These are phyloP conservation scores for Maudiozyma humilis DNA, from an alignment of 1,139 yeast genomes.

Conservation along the genomic window DNA sequence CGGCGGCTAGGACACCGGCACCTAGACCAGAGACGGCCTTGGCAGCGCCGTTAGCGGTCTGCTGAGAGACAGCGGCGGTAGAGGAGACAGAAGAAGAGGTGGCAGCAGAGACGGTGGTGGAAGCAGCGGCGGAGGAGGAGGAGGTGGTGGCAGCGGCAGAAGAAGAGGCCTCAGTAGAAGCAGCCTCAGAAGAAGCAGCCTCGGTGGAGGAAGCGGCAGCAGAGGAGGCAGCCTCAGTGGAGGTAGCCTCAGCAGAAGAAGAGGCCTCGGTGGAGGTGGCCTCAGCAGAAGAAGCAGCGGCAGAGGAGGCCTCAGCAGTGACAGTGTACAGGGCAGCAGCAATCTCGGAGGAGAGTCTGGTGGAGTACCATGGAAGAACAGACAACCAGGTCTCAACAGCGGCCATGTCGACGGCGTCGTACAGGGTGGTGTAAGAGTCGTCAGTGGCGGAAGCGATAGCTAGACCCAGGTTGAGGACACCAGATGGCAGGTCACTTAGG, in stretches of 20 bases:
- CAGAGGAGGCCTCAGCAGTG: slow-evolving; percentile 7
- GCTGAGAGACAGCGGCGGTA: slow-evolving; percentile 3
- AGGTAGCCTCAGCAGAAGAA: slow-evolving; percentile 23
- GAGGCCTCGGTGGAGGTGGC: slow-evolving; percentile 12
- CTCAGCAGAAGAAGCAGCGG: slow-evolving; percentile 17
- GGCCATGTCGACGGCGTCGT: slow-evolving; percentile 21
- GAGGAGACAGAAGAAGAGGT: slow-evolving; percentile 2
- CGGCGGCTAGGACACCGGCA: slow-evolving; percentile 12
- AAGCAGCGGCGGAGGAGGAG: slow-evolving; percentile 2
- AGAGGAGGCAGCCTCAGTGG: too few species aligned
- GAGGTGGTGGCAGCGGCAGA: slow-evolving; percentile 3
- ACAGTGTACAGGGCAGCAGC: slow-evolving; percentile 9
- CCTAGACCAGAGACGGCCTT: slow-evolving; percentile 12
- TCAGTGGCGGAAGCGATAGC: slow-evolving; percentile 33
- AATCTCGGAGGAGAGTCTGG: slow-evolving; percentile 25
- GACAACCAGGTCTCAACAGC: slow-evolving; percentile 33
- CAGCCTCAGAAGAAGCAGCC: slow-evolving; percentile 1
- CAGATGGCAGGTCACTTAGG: slow-evolving; percentile 23
- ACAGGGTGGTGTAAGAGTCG: slow-evolving; percentile 36
- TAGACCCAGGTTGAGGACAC: slow-evolving; percentile 29
- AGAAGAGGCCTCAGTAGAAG: background rate
- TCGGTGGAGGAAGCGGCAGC: slow-evolving; percentile 13
- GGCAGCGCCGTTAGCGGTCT: slow-evolving; percentile 10
- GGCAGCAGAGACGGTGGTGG: slow-evolving; percentile 5
- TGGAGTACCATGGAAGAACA: slow-evolving; percentile 37